Evolutionary conservation across 2,329 filamentous ascomycete species (phyloP).

Genomic region (Phaeosphaeriaceae sp.): DNA sequence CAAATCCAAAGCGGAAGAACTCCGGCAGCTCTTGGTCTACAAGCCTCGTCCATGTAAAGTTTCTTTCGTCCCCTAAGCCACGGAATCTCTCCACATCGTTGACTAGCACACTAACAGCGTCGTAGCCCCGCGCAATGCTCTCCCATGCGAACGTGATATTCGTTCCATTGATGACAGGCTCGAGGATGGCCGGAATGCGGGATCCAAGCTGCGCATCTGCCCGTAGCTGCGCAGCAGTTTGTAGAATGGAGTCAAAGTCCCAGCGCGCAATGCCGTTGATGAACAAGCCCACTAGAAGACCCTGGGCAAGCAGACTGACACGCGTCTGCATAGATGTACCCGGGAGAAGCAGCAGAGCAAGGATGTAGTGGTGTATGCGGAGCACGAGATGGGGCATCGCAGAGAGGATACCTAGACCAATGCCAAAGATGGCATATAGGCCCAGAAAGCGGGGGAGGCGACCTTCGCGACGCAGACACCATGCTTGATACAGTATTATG

Average conservation of each 20-base stretch:
- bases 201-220: slow-evolving; percentile 61
- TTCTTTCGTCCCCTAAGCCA: slow-evolving; percentile 64
- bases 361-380: slow-evolving; percentile 91
- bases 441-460: slow-evolving; percentile 75
- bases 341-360: slow-evolving; percentile 85
- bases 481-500: slow-evolving; percentile 41
- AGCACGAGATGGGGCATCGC: slow-evolving; percentile 81
- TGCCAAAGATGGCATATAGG: slow-evolving; percentile 79
- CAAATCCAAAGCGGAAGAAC: slow-evolving; percentile 47
- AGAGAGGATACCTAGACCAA: slow-evolving; percentile 77
- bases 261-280: slow-evolving; percentile 92
- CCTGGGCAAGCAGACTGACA: slow-evolving; percentile 86
- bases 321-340: slow-evolving; percentile 90
- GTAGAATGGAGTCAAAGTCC: slow-evolving; percentile 88
- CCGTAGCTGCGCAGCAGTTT: slow-evolving; percentile 76
- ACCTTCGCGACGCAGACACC: slow-evolving; percentile 43
- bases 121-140: slow-evolving; percentile 58
- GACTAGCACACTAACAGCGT: slow-evolving; percentile 82
- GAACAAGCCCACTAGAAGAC: slow-evolving; percentile 86
- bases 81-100: slow-evolving; percentile 85
- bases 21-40: slow-evolving; percentile 29
- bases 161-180: slow-evolving; percentile 53
- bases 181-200: slow-evolving; percentile 58
- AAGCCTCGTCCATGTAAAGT: slow-evolving; percentile 66
- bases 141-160: slow-evolving; percentile 54